These are phyloP conservation scores for Cenchrus purpureus DNA, from an alignment of 176 grass and related monocot genomes.

Conservation along the genomic window DNA sequence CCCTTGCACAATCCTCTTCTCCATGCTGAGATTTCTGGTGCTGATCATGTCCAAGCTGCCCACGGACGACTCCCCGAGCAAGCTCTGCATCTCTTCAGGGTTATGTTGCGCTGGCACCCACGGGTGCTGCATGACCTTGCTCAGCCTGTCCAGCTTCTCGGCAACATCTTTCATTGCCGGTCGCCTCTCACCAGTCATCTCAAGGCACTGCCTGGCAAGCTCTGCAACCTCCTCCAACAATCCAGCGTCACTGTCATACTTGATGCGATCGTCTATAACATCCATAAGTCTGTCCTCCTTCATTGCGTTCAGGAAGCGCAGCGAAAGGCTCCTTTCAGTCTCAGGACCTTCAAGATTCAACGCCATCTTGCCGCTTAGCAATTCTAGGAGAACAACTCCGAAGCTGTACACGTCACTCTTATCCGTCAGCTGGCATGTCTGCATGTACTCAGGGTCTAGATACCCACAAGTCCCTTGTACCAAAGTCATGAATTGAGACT, in stretches of 20 bases:
- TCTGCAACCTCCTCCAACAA: constrained; percentile 24
- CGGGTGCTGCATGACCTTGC: constrained; percentile 32
- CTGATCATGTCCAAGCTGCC: no score
- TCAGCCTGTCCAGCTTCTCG: constrained; percentile 36
- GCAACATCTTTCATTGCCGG: constrained; percentile 49
- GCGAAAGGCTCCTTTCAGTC: constrained; percentile 27
- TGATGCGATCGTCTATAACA: constrained; percentile 32
- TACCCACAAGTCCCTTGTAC: constrained; percentile 56
- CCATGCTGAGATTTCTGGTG: no score
- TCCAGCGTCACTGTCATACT: background rate
- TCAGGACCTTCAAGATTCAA: constrained; percentile 33
- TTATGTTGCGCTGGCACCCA: constrained; percentile 1
- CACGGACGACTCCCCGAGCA: background rate
- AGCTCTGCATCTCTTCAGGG: constrained; percentile 37
- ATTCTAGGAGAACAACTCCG: constrained; percentile 38
- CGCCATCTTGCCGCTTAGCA: constrained; percentile 24
- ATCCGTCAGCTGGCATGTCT: constrained; percentile 18
- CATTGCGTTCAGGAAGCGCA: constrained; percentile 31
- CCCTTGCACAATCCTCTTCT: no score
- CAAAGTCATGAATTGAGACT: constrained; percentile 30
- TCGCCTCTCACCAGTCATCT: constrained; percentile 17
- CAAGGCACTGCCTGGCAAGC: constrained; percentile 33
- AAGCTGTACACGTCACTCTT: constrained; percentile 56
- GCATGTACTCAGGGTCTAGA: constrained; percentile 42
- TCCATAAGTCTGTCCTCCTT: constrained; percentile 34